A percentile compares a stretch with the other conserved stretches of the same genome.
phyloP scores from a whole-genome alignment of 1,139 yeast genomes.

The Chernovozyma aurita region DNA sequence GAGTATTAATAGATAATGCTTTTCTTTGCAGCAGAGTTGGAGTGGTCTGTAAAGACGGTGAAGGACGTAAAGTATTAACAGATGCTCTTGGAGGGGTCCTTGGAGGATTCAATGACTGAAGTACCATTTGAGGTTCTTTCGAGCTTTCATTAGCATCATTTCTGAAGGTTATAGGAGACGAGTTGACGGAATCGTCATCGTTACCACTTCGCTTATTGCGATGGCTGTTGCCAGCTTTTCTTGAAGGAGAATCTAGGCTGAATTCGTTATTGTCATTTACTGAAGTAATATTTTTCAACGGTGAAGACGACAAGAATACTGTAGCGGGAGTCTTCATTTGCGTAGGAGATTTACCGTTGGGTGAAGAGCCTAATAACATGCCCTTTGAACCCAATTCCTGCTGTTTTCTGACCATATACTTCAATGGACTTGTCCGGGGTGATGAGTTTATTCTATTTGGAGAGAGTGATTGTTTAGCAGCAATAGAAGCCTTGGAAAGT shows the following conservation, averaged over 20 bases:
- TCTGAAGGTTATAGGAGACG: constrained; percentile 3
- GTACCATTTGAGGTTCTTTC: constrained; percentile 35
- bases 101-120: constrained; percentile 29
- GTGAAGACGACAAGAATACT: constrained; percentile 30
- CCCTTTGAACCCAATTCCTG: constrained; percentile 1
- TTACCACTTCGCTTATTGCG: neutral
- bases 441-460: constrained; percentile 15
- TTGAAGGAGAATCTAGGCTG: constrained; percentile 29
- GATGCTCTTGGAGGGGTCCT: constrained; percentile 23
- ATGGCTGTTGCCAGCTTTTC: constrained; percentile 12
- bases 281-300: constrained; percentile 22
- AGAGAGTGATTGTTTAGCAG: constrained; percentile 40
- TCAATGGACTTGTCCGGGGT: constrained; percentile 5
- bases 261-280: constrained; percentile 11
- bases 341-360: constrained; percentile 40
- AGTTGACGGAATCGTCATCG: neutral
- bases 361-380: constrained; percentile 17
- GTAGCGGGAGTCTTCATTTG: constrained; percentile 38
- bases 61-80: constrained; percentile 29
- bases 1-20: constrained; percentile 13
- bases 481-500: constrained; percentile 40
- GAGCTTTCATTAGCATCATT: constrained; percentile 7
- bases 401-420: constrained; percentile 5
- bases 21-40: constrained; percentile 31
- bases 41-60: constrained; percentile 35